Evolutionary conservation across 129 eudicot species (phyloP), one percentile per base, ranked within the genome.

Genomic region (Silybum marianum): DNA sequence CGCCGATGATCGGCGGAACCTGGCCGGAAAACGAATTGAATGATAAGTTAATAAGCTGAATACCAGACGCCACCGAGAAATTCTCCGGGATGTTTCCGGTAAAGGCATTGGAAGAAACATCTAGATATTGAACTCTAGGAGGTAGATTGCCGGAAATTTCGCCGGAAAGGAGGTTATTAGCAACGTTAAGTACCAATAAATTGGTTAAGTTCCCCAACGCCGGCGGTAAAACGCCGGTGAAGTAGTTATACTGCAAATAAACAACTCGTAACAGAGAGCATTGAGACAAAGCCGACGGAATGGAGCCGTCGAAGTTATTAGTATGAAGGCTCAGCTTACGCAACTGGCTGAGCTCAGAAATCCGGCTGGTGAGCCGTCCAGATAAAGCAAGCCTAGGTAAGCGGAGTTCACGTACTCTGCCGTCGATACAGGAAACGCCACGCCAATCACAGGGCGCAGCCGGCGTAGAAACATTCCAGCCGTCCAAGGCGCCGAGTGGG

Each of bases 371-470:
- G 26, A 93, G 86, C 36, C 21, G 83, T 79, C 98, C 98, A 11
- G 87, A 32, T 51, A 93, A 91, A 13, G 78, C 89, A 11, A 88
- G 91, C 19, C 95, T 84, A 39, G 98, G 89, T 70, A 93, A 84
- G 6, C 84, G 85, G 83, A 91, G 89, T 28, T 91, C 90, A 39
- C 80, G 81, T 26, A 93, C 97, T 30, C 76, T 58, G 87, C 74
- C 82, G 80, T 73, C 32, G 77, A 1, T 42, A 78, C 98, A 93
- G 13, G 18, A 25, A 42, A 93, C 83, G 23, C 98, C 98, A 1
- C 79, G 86, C 98, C 97, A 93, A 81, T 93, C 98, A 46, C 98
- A 93, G 3, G 98, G 98, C 2, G 98, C 97, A 0, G 68, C 30
- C 0, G 89, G 83, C 21, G 98, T 85, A 36, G 98, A 86, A 0